Conservation (phyloP, 345 rosid species). For the Chamaenerion angustifolium region DNA sequence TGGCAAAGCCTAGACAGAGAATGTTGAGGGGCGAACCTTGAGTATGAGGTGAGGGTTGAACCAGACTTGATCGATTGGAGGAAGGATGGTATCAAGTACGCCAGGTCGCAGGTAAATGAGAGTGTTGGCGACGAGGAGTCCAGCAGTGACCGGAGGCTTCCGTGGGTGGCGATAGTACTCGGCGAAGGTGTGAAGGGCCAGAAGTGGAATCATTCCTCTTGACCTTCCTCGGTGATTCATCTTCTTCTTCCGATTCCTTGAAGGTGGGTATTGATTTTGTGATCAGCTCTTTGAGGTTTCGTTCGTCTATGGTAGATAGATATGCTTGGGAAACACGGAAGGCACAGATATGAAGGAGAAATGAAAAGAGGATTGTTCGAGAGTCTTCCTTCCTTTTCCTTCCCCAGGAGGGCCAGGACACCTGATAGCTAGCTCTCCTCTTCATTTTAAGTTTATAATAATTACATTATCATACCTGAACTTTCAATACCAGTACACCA, state of each 20-base stretch:
- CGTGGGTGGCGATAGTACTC: constrained; percentile 68
- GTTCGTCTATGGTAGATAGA: no score
- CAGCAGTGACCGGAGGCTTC: constrained; percentile 91
- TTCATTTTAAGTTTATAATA: no score
- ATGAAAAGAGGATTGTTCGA: no score
- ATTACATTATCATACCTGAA: no score
- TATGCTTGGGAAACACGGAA: no score
- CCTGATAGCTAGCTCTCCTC: no score
- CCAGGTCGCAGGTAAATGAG: constrained; percentile 63
- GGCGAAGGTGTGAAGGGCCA: constrained; percentile 53
- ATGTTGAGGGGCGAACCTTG: constrained; percentile 34
- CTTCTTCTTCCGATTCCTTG: not conserved
- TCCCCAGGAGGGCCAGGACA: no score
- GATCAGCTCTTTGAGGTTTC: no score
- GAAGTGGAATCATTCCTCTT: constrained; percentile 61
- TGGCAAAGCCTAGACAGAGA: not conserved
- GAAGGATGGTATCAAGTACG: constrained; percentile 40
- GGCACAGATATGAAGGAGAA: no score
- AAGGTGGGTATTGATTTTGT: no score
- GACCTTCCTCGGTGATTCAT: constrained; percentile 24
- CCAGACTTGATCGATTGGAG: constrained; percentile 57
- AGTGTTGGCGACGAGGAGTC: constrained; percentile 64
- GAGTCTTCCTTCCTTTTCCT: no score
- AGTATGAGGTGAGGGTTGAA: constrained; percentile 82
- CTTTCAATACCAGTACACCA: no score